Conservation (phyloP, 2,329 filamentous ascomycete species). For the Didymella pomorum region DNA sequence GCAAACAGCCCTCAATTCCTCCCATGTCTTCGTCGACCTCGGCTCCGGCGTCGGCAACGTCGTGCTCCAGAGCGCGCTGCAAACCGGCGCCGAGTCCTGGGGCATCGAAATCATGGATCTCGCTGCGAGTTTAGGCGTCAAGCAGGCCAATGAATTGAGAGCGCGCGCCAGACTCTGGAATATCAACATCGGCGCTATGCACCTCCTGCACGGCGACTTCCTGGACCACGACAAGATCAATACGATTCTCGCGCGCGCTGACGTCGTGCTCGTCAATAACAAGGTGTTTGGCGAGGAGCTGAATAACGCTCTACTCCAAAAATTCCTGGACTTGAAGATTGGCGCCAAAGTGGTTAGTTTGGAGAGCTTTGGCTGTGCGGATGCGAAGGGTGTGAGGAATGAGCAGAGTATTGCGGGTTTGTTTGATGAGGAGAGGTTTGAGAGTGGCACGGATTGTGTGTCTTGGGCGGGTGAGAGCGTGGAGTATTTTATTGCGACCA, state of each 20-base stretch:
- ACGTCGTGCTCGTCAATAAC: constrained; percentile 98
- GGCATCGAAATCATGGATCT: constrained; percentile 97
- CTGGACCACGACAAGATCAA: constrained; percentile 75
- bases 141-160: constrained; percentile 82
- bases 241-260: constrained; percentile 78
- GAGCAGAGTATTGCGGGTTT: constrained; percentile 83
- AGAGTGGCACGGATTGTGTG: constrained; percentile 75
- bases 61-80: constrained; percentile 88
- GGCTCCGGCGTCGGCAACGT: constrained; percentile 97
- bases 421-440: constrained; percentile 76
- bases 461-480: constrained; percentile 91
- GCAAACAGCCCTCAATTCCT: constrained; percentile 78
- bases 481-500: constrained; percentile 81
- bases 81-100: constrained; percentile 93
- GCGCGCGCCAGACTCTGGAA: constrained; percentile 92
- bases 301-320: constrained; percentile 83
- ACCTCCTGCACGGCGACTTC: constrained; percentile 85
- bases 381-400: constrained; percentile 76
- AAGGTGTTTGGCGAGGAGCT: constrained; percentile 90
- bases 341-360: constrained; percentile 91
- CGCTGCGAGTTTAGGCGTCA: constrained; percentile 80
- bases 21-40: constrained; percentile 90
- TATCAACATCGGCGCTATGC: constrained; percentile 78
- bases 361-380: constrained; percentile 82
- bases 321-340: constrained; percentile 92